These are phyloP conservation scores for Scedosporium boydii DNA, from an alignment of 2,329 filamentous ascomycete genomes.

Conservation along the genomic window DNA sequence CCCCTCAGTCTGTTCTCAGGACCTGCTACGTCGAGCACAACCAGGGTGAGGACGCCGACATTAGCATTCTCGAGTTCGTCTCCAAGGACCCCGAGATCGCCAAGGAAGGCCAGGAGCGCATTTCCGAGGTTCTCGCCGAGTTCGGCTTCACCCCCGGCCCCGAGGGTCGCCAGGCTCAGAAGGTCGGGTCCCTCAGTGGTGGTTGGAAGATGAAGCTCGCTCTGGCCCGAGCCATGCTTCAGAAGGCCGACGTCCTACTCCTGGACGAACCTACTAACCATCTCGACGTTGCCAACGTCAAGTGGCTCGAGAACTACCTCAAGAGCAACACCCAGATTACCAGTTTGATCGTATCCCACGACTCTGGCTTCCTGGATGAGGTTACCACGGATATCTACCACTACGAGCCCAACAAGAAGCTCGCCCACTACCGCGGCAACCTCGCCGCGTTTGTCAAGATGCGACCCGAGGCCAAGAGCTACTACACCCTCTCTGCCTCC, in stretches of 20 bases:
- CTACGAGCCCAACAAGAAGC: slow-evolving; percentile 92
- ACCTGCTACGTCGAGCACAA: slow-evolving; percentile 99
- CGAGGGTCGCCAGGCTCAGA: slow-evolving; percentile 78
- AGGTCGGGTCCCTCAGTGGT: slow-evolving; percentile 89
- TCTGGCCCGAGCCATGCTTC: slow-evolving; percentile 89
- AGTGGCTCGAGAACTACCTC: slow-evolving; percentile 91
- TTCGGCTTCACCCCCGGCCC: slow-evolving; percentile 91
- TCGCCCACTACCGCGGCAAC: slow-evolving; percentile 77
- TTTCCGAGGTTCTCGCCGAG: slow-evolving; percentile 74
- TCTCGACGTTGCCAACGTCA: slow-evolving; percentile 90
- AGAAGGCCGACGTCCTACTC: slow-evolving; percentile 90
- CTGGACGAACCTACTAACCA: slow-evolving; percentile 99
- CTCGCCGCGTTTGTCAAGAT: slow-evolving; percentile 75
- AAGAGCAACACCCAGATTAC: slow-evolving; percentile 95
- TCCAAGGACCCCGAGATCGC: slow-evolving; percentile 80
- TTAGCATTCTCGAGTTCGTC: slow-evolving; percentile 91
- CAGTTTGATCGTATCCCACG: slow-evolving; percentile 95
- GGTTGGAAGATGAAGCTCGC: slow-evolving; percentile 99
- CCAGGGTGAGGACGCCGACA: slow-evolving; percentile 93
- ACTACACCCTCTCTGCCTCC: slow-evolving; percentile 88
- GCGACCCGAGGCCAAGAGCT: slow-evolving; percentile 91
- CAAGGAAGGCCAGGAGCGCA: slow-evolving; percentile 68
- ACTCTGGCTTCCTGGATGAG: slow-evolving; percentile 92
- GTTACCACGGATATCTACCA: slow-evolving; percentile 99
- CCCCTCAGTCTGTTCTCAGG: slow-evolving; percentile 79